These are phyloP conservation scores for Biancaea sappan DNA, from an alignment of 306 rosid species.

Conservation along the genomic window DNA sequence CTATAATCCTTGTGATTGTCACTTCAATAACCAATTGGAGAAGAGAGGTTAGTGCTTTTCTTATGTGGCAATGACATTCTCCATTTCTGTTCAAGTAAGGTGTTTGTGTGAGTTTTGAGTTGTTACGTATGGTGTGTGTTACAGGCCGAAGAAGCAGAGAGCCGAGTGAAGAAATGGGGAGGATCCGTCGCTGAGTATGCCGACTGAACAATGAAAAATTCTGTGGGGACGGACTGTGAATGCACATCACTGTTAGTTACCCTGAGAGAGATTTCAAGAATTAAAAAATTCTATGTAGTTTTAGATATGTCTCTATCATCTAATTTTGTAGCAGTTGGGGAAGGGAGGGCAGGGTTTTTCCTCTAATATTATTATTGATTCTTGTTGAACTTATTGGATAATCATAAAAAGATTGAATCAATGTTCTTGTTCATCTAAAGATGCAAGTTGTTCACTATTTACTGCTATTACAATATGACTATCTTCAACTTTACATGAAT, in stretches of 20 bases:
- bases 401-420: too few species aligned
- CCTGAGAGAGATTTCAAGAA: neutral
- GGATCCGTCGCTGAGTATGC: slow-evolving; percentile 42
- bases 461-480: neutral
- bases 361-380: neutral
- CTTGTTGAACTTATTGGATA: neutral
- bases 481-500: neutral
- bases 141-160: slow-evolving; percentile 79
- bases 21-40: slow-evolving; percentile 68
- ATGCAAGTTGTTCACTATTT: neutral
- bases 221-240: too few species aligned
- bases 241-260: neutral
- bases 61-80: neutral
- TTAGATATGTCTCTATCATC: neutral
- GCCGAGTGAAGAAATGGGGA: slow-evolving; percentile 77
- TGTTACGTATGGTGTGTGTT: slow-evolving; percentile 23
- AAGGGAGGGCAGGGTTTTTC: neutral
- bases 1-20: slow-evolving; percentile 57
- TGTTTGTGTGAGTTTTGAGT: slow-evolving; percentile 3
- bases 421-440: too few species aligned
- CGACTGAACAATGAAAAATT: neutral
- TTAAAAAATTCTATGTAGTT: too few species aligned
- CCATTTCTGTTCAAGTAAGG: neutral
- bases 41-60: slow-evolving; percentile 53
- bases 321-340: neutral